phyloP scores from a whole-genome alignment of 2,329 filamentous ascomycete genomes.

The Aureobasidium sp. region DNA sequence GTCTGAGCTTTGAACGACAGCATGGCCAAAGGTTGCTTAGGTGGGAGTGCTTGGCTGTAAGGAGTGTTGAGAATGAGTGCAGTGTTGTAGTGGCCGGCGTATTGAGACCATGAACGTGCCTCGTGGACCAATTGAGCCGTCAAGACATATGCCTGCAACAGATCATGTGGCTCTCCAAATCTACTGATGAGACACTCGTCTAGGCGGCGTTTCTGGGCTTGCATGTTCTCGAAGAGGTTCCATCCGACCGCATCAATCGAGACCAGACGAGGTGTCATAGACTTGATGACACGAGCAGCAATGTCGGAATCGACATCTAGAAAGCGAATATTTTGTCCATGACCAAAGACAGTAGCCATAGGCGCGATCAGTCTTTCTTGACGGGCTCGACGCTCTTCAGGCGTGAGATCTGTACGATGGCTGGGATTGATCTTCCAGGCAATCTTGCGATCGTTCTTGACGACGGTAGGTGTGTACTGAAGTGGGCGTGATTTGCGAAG shows the following conservation, averaged over 20 bases:
- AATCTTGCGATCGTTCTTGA: neutral
- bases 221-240: neutral
- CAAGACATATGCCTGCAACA: neutral
- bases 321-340: neutral
- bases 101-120: neutral
- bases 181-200: neutral
- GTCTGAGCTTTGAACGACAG: neutral
- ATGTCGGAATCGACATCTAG: neutral
- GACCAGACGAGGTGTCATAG: neutral
- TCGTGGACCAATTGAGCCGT: neutral
- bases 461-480: neutral
- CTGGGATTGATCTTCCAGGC: neutral
- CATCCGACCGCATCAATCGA: neutral
- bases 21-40: neutral
- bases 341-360: neutral
- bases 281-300: neutral
- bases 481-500: neutral
- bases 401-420: neutral
- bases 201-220: neutral
- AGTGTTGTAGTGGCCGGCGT: neutral
- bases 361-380: neutral
- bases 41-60: neutral
- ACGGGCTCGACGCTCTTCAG: neutral
- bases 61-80: neutral
- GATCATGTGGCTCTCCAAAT: neutral